Evolutionary conservation across 2,329 filamentous ascomycete genomes (phyloP).

Genomic region (Fusarium brevicatenulatum): DNA sequence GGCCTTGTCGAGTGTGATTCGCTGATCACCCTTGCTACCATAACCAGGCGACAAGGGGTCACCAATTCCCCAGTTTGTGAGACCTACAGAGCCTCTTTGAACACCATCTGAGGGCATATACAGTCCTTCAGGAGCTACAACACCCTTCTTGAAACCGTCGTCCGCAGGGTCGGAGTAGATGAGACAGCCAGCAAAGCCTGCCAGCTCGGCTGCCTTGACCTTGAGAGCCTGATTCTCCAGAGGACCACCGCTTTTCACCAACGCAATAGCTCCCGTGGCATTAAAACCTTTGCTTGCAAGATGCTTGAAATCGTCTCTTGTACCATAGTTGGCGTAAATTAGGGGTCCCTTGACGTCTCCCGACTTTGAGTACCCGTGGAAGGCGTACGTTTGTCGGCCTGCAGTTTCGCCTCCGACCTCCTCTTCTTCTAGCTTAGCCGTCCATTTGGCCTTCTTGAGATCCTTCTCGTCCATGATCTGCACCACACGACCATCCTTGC

Average conservation of each 20-base stretch:
- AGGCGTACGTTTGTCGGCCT: conserved; percentile 77
- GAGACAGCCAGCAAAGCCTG: conserved; percentile 86
- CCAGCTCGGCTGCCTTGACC: conserved; percentile 87
- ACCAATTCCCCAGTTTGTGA: conserved; percentile 85
- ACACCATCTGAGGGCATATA: conserved; percentile 86
- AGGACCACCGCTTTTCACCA: conserved; percentile 83
- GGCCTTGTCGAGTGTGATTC: conserved; percentile 76
- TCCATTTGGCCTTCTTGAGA: conserved; percentile 70
- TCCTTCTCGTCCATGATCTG: conserved; percentile 79
- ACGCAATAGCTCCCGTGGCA: conserved; percentile 80
- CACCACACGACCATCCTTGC: conserved; percentile 77
- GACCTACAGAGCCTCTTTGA: conserved; percentile 81
- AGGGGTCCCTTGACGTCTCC: conserved; percentile 88
- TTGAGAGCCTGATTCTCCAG: conserved; percentile 81
- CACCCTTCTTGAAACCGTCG: conserved; percentile 80
- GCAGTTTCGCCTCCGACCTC: conserved; percentile 69
- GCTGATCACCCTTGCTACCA: conserved; percentile 73
- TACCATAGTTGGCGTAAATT: conserved; percentile 93
- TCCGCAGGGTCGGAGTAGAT: conserved; percentile 92
- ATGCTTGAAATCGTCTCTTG: conserved; percentile 80
- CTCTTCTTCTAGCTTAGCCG: conserved; percentile 85
- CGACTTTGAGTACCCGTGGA: conserved; percentile 88
- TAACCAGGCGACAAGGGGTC: conserved; percentile 93
- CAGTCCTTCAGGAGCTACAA: conserved; percentile 78
- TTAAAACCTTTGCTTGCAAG: conserved; percentile 78